A percentile compares a stretch with the other conserved stretches of the same genome.
phyloP scores from a whole-genome alignment of 495 filamentous ascomycete species.

The Neurospora sublineolata region DNA sequence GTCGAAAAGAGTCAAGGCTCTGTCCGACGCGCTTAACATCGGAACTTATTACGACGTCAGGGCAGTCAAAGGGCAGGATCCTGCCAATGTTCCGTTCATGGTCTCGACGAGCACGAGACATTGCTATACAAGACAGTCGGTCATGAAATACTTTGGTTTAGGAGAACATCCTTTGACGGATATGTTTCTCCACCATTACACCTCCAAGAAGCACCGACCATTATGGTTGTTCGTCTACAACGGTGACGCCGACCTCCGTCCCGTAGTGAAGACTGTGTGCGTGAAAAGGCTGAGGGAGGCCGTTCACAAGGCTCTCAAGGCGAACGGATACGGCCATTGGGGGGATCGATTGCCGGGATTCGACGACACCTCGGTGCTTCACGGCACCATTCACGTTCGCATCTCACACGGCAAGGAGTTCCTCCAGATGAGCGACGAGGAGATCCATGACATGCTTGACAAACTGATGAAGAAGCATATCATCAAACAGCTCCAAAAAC shows the following conservation, averaged over 20 bases:
- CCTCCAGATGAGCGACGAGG: constrained; percentile 1
- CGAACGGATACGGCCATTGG: constrained; percentile 42
- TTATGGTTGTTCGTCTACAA: constrained; percentile 41
- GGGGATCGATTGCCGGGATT: constrained; percentile 26
- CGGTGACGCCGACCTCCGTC: constrained; percentile 19
- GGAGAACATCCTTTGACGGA: constrained; percentile 24
- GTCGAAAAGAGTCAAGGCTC: neutral
- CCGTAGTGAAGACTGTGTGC: constrained; percentile 43
- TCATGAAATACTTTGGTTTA: constrained; percentile 19
- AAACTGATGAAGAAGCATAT: neutral
- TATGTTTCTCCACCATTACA: constrained; percentile 17
- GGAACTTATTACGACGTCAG: neutral
- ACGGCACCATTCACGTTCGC: constrained; percentile 19
- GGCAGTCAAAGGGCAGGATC: neutral
- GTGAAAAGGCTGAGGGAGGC: constrained; percentile 40
- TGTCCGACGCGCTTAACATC: neutral
- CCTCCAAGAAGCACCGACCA: constrained; percentile 19
- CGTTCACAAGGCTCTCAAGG: constrained; percentile 43
- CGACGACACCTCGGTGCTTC: constrained; percentile 3
- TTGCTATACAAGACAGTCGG: neutral
- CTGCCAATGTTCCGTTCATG: neutral
- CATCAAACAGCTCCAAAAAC: neutral
- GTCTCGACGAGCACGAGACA: neutral
- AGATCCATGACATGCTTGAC: neutral
- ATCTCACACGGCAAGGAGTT: constrained; percentile 10